These are phyloP conservation scores for Cynara cardunculus DNA, from an alignment of 129 eudicot genomes.

Conservation along the genomic window DNA sequence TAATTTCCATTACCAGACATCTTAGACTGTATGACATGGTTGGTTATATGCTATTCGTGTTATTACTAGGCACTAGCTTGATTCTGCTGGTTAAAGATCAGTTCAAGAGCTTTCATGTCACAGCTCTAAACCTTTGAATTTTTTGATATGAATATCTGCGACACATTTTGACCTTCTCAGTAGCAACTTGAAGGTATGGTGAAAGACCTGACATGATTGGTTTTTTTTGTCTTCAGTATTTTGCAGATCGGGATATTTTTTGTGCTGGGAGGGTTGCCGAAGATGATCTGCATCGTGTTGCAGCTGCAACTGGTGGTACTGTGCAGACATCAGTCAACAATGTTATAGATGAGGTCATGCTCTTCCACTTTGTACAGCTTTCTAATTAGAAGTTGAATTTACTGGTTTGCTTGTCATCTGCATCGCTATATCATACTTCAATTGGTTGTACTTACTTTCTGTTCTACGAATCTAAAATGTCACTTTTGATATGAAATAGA, in stretches of 20 bases:
- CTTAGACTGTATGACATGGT: background rate
- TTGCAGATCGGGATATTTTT: conserved; percentile 97
- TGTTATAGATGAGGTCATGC: conserved; percentile 76
- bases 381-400: background rate
- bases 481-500: conserved; percentile 32
- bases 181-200: background rate
- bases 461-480: background rate
- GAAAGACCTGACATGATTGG: background rate
- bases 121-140: too few species aligned
- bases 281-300: conserved; percentile 93
- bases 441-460: background rate
- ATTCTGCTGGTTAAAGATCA: too few species aligned
- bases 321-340: conserved; percentile 98
- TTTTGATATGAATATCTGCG: background rate
- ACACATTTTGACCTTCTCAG: background rate
- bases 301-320: conserved; percentile 95
- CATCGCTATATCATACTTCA: background rate
- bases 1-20: too few species aligned
- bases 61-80: too few species aligned
- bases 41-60: too few species aligned
- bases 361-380: background rate
- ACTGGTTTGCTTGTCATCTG: background rate
- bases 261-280: conserved; percentile 99
- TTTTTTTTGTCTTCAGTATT: conserved; percentile 58
- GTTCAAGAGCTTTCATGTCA: too few species aligned